Percentiles rank a stretch among this genome's conserved stretches.
phyloP scores from a whole-genome alignment of 78 protist species.

The Emiliania huxleyi region DNA sequence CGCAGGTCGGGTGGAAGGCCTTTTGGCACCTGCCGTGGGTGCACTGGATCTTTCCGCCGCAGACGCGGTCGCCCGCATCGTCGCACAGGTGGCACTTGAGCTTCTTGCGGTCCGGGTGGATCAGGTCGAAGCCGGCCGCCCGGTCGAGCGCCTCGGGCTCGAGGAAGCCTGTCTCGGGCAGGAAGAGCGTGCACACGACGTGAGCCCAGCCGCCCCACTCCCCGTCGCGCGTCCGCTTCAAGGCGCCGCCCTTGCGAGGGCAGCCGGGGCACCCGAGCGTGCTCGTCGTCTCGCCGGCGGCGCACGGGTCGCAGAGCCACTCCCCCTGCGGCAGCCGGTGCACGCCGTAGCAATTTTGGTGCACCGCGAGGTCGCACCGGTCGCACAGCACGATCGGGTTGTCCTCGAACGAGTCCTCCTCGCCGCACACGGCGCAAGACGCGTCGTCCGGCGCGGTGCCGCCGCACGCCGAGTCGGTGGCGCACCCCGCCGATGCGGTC shows the following conservation, averaged over 20 bases:
- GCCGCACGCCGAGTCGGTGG: too few species aligned
- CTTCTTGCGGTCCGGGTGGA: background rate
- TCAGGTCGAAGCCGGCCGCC: background rate
- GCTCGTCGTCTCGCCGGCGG: background rate
- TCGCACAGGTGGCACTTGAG: slow-evolving; percentile 28
- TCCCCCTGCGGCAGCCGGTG: slow-evolving; percentile 34
- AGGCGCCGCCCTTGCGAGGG: slow-evolving; percentile 45
- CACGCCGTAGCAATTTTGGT: slow-evolving; percentile 52
- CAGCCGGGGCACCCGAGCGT: background rate
- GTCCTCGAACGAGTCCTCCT: background rate
- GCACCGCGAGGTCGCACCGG: slow-evolving; percentile 43
- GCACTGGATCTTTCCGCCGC: slow-evolving; percentile 28
- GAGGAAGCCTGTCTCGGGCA: slow-evolving; percentile 30
- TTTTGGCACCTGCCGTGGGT: background rate
- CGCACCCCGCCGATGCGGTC: background rate
- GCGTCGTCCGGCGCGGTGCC: slow-evolving; percentile 11
- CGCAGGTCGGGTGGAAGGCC: slow-evolving; percentile 51
- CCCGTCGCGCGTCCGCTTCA: slow-evolving; percentile 41
- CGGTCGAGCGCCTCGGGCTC: background rate
- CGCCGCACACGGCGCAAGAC: slow-evolving; percentile 16
- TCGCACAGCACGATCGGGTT: slow-evolving; percentile 44
- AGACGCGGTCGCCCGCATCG: too few species aligned
- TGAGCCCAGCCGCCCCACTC: slow-evolving; percentile 48
- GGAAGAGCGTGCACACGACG: slow-evolving; percentile 32
- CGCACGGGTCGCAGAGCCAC: slow-evolving; percentile 51